phyloP scores from a whole-genome alignment of 768 basidiomycete species.

The Pleurotus citrinopileatus region DNA sequence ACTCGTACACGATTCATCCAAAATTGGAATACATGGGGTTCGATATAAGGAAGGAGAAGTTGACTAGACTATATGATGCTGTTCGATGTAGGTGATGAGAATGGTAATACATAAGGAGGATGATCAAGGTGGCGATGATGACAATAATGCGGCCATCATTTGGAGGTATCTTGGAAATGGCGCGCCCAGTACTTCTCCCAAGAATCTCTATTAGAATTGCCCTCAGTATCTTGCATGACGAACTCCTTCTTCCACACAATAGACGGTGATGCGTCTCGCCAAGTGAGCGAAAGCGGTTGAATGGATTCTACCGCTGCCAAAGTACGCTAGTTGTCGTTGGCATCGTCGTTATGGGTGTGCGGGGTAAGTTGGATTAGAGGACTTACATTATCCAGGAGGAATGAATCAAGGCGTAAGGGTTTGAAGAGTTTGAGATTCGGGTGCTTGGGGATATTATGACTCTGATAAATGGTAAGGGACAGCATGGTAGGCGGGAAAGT shows the following conservation, averaged over 20 bases:
- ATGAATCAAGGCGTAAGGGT: background rate
- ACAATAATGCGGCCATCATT: background rate
- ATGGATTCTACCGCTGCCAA: background rate
- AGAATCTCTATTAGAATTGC: background rate
- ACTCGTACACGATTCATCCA: no score
- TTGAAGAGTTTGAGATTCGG: conserved; percentile 7
- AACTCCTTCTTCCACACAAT: conserved; percentile 1
- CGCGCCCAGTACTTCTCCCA: conserved; percentile 1
- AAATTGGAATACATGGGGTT: no score
- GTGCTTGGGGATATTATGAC: background rate
- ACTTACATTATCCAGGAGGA: background rate
- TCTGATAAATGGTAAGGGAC: background rate
- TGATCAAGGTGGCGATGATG: background rate
- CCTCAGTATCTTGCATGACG: conserved; percentile 1
- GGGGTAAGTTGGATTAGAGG: background rate
- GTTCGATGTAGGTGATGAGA: no score
- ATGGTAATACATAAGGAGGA: no score
- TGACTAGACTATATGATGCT: no score
- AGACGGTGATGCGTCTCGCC: background rate
- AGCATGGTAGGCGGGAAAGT: background rate
- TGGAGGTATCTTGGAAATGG: background rate
- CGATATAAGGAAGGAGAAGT: no score
- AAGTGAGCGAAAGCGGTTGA: background rate
- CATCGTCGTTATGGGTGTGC: background rate
- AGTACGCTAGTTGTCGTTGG: no score